These are phyloP conservation scores for Talaromyces trachyspermus DNA, from an alignment of 495 filamentous ascomycete genomes.

Conservation along the genomic window DNA sequence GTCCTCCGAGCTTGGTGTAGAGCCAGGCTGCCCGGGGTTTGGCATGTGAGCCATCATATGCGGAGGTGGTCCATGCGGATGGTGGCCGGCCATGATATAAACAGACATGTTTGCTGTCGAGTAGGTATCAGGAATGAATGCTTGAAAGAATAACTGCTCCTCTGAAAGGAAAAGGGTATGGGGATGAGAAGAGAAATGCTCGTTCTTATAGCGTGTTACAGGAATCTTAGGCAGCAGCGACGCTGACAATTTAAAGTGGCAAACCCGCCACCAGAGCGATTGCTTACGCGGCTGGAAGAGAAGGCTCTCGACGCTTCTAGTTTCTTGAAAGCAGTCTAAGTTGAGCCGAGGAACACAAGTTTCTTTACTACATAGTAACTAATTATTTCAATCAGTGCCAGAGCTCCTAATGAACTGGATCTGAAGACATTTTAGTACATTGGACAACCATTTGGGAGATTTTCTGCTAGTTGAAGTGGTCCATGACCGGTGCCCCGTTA, in stretches of 20 bases:
- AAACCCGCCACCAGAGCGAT: background rate
- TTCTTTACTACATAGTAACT: no score
- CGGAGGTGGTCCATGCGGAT: no score
- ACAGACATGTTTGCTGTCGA: background rate
- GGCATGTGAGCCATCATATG: no score
- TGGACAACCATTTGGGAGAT: no score
- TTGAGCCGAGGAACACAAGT: no score
- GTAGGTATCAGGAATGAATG: no score
- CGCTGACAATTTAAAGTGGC: background rate
- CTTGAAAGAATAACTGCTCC: no score
- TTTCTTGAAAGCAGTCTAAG: background rate
- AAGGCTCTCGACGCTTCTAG: background rate
- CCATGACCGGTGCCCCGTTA: no score
- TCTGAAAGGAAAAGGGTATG: background rate
- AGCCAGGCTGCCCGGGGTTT: background rate
- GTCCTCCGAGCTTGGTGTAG: background rate
- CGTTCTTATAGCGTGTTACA: background rate
- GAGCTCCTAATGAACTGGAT: background rate
- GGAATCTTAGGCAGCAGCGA: background rate
- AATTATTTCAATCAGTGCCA: background rate
- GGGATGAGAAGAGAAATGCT: background rate
- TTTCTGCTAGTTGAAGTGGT: no score
- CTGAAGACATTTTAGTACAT: no score
- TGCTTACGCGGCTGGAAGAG: constrained; percentile 1
- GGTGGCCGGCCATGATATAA: background rate